Percentiles rank a stretch among this genome's conserved stretches.
phyloP scores from a whole-genome alignment of 1,284 basidiomycete genomes.

The Marasmius tenuissimus region DNA sequence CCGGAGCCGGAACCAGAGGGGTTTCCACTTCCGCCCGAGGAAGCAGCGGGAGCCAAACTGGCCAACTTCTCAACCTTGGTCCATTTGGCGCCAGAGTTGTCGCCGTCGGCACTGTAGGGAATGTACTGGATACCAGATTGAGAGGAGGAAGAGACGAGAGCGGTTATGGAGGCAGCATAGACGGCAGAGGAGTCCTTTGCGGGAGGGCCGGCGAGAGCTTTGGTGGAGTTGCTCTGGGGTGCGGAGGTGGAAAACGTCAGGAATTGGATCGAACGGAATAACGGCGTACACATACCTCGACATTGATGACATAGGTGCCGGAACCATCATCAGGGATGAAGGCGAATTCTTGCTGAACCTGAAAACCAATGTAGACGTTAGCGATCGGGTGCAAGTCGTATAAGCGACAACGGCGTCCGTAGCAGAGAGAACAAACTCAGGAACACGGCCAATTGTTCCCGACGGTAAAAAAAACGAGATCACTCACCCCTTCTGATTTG shows the following conservation, averaged over 20 bases:
- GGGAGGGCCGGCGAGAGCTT: conserved; percentile 66
- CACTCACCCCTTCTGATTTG: conserved; percentile 49
- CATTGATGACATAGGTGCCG: conserved; percentile 77
- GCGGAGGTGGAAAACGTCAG: background rate
- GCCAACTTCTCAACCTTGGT: conserved; percentile 37
- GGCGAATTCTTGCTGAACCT: conserved; percentile 82
- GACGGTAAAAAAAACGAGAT: background rate
- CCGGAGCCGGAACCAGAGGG: conserved; percentile 3
- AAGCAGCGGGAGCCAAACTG: conserved; percentile 27
- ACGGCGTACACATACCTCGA: conserved; percentile 45
- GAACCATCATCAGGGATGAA: conserved; percentile 84
- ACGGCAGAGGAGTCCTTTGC: conserved; percentile 65
- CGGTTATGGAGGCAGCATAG: conserved; percentile 71
- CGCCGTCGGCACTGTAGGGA: conserved; percentile 53
- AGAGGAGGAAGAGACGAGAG: conserved; percentile 77
- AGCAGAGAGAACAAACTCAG: background rate
- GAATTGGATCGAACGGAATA: background rate
- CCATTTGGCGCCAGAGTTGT: conserved; percentile 54
- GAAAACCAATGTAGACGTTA: background rate
- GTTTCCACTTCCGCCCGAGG: conserved; percentile 12
- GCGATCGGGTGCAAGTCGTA: conserved; percentile 5
- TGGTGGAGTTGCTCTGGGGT: conserved; percentile 71
- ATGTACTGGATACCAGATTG: conserved; percentile 70
- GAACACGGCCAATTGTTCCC: background rate
- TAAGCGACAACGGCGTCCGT: background rate